Evolutionary conservation across 305 asterid species (phyloP).

Genomic region (Ilex paraguariensis): DNA sequence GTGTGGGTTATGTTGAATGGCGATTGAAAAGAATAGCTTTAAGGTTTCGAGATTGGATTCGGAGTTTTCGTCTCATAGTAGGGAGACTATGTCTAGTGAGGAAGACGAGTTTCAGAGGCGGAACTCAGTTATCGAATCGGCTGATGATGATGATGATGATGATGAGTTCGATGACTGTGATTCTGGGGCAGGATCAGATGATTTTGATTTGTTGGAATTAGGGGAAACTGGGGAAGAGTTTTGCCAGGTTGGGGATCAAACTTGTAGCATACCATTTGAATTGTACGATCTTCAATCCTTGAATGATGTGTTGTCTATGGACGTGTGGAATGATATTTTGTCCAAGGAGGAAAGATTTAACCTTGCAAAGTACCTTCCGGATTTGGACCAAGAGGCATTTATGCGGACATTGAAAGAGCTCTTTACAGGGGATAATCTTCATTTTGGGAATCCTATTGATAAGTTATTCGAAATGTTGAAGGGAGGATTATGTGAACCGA

Average conservation of each 20-base stretch:
- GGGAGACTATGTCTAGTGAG: conserved; percentile 69
- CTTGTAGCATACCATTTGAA: conserved; percentile 86
- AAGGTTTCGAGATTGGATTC: conserved; percentile 66
- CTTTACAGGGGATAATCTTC: conserved; percentile 65
- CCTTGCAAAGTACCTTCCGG: conserved; percentile 83
- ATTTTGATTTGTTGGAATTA: conserved; percentile 79
- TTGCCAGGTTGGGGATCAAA: conserved; percentile 88
- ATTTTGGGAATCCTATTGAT: conserved; percentile 78
- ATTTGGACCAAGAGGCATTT: conserved; percentile 89
- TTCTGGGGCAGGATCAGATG: conserved; percentile 98
- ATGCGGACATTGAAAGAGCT: conserved; percentile 74
- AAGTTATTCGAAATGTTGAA: conserved; percentile 76
- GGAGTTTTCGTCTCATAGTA: conserved; percentile 61
- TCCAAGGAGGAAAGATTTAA: conserved; percentile 79
- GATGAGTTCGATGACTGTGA: conserved; percentile 95
- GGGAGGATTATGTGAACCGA: conserved; percentile 94
- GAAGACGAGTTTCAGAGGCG: conserved; percentile 67
- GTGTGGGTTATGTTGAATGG: conserved; percentile 61
- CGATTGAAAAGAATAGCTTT: conserved; percentile 84
- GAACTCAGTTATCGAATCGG: conserved; percentile 52
- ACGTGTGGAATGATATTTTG: conserved; percentile 89
- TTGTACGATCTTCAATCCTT: conserved; percentile 81
- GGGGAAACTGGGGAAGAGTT: conserved; percentile 92
- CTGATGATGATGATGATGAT: conserved; percentile 54
- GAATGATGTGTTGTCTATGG: conserved; percentile 73